A percentile compares a stretch with the other conserved stretches of the same genome.
Evolutionary conservation across 139 green algal genomes (phyloP).

Genomic region (Pycnococcus provasolii): DNA sequence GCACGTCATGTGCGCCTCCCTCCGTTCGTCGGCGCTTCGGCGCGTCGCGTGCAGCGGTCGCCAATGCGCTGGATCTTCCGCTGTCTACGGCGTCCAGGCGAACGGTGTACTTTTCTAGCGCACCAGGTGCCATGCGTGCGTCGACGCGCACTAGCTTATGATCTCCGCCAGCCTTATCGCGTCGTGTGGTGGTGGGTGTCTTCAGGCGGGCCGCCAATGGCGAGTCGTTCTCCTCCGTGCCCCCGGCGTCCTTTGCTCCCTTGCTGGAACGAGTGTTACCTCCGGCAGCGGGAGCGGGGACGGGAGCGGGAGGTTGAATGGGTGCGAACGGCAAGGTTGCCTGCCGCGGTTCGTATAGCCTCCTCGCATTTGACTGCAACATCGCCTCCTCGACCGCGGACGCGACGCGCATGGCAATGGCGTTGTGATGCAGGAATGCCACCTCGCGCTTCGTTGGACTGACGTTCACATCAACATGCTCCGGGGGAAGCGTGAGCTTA

Average conservation of each 20-base stretch:
- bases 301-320: too few relatives aligned
- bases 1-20: constrained; percentile 5
- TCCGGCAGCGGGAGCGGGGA: too few relatives aligned
- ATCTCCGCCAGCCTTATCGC: constrained; percentile 32
- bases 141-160: constrained; percentile 57
- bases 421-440: constrained; percentile 53
- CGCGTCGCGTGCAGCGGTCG: neutral
- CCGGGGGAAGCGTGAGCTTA: constrained; percentile 51
- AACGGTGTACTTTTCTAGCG: constrained; percentile 55
- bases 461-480: constrained; percentile 91
- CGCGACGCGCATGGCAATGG: constrained; percentile 48
- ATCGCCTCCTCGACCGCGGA: constrained; percentile 54
- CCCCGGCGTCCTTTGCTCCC: too few relatives aligned
- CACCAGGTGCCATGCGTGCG: constrained; percentile 14
- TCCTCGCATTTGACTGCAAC: constrained; percentile 46
- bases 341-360: constrained; percentile 3
- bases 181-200: constrained; percentile 1
- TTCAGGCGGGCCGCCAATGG: too few relatives aligned
- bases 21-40: neutral
- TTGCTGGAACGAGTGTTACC: too few relatives aligned
- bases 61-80: neutral
- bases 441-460: constrained; percentile 67
- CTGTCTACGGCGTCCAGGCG: neutral
- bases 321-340: too few relatives aligned
- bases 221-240: too few relatives aligned